Evolutionary conservation across 306 rosid species (phyloP).

Genomic region (Pyrus betulifolia): DNA sequence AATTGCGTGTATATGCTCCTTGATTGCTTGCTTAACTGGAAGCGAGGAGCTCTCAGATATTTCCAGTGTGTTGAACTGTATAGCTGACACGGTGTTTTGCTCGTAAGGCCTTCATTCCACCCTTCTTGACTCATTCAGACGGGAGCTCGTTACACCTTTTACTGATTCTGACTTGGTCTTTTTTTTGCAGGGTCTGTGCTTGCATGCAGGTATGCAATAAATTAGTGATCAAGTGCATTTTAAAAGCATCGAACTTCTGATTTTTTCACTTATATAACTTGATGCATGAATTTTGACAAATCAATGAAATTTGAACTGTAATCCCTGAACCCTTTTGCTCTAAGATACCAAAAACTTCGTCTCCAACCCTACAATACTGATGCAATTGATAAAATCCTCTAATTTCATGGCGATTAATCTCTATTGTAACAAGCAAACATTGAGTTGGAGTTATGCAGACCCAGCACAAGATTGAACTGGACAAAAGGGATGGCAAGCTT

Average conservation of each 20-base stretch:
- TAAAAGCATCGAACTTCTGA: not conserved
- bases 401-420: not conserved
- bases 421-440: not conserved
- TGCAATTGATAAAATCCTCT: not conserved
- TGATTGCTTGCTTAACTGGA: conserved; percentile 50
- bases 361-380: not conserved
- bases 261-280: not conserved
- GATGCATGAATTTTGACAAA: not conserved
- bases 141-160: not conserved
- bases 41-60: conserved; percentile 44
- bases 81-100: conserved; percentile 59
- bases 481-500: conserved; percentile 63
- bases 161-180: not conserved
- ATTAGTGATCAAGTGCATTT: not conserved
- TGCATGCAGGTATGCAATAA: conserved; percentile 60
- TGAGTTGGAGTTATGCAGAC: conserved; percentile 40
- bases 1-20: conserved; percentile 57
- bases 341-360: not conserved
- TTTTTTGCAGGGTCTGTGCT: conserved; percentile 59
- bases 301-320: not conserved
- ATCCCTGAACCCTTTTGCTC: not conserved
- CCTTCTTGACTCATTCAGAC: not conserved
- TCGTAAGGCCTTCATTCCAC: conserved; percentile 40
- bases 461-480: conserved; percentile 73
- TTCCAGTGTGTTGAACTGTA: conserved; percentile 38